phyloP scores from a whole-genome alignment of 2,329 filamentous ascomycete species.

The Xylaria sp. region DNA sequence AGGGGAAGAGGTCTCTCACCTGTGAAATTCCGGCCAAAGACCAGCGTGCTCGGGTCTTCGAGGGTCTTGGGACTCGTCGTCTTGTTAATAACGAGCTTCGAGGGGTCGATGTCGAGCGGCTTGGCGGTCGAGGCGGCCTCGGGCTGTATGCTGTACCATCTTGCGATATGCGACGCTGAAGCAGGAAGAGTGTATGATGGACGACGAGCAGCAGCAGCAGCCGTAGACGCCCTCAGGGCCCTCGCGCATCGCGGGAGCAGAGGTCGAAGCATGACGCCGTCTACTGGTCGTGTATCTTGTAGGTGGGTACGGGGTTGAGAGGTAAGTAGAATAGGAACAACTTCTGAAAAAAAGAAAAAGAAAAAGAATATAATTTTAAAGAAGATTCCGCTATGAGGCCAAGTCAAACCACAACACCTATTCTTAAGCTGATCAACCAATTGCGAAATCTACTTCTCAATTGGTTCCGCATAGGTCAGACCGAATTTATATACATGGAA shows the following conservation, averaged over 20 bases:
- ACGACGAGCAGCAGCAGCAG: conserved; percentile 42
- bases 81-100: conserved; percentile 78
- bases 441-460: not conserved
- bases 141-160: conserved; percentile 65
- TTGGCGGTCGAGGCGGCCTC: conserved; percentile 61
- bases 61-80: conserved; percentile 80
- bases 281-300: not conserved
- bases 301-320: not conserved
- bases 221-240: conserved; percentile 48
- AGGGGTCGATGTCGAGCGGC: conserved; percentile 78
- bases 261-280: conserved; percentile 57
- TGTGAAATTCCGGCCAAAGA: conserved; percentile 93
- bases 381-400: not conserved
- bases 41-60: conserved; percentile 79
- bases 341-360: not conserved
- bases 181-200: conserved; percentile 49
- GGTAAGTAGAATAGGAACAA: not conserved
- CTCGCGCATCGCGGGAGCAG: conserved; percentile 56
- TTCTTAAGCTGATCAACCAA: not conserved
- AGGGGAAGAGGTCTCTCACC: conserved; percentile 62
- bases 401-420: not conserved
- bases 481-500: not conserved
- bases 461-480: not conserved
- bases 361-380: not conserved
- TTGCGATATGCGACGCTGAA: conserved; percentile 47